Conservation (phyloP, 768 basidiomycete genomes). For the Tricholoma sp. region DNA sequence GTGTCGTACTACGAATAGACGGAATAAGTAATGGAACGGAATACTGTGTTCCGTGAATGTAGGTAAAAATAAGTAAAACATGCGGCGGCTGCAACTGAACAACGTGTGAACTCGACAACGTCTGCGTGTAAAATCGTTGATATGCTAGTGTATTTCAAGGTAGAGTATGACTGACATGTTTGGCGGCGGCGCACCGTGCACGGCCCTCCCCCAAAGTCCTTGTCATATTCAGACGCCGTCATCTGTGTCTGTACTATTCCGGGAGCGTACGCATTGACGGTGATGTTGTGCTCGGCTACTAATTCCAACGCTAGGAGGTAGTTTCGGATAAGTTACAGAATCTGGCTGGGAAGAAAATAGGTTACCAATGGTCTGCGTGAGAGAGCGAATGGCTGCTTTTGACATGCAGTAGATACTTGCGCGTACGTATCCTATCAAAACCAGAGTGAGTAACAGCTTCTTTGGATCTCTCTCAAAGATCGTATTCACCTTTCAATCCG, state of each 20-base stretch:
- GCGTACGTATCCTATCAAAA: background rate
- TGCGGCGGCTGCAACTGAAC: too few relatives aligned
- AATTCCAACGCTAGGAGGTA: background rate
- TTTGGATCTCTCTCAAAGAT: background rate
- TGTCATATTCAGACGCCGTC: background rate
- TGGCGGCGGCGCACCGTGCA: background rate
- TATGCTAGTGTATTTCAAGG: too few relatives aligned
- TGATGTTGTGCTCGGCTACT: background rate
- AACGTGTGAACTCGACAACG: too few relatives aligned
- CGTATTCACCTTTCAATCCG: background rate
- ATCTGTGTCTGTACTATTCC: background rate
- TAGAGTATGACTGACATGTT: background rate
- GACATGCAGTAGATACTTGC: conserved; percentile 36
- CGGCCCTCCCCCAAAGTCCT: background rate
- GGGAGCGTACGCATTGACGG: background rate
- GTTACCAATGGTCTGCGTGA: conserved; percentile 4
- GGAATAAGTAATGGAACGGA: too few relatives aligned
- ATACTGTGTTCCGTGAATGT: too few relatives aligned
- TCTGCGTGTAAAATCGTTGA: too few relatives aligned
- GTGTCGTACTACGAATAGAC: too few relatives aligned
- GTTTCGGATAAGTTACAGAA: background rate
- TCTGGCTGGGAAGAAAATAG: background rate
- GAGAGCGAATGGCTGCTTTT: conserved; percentile 28
- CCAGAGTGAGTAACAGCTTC: background rate
- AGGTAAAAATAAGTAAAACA: too few relatives aligned